Evolutionary conservation across 73 alveolate genomes (phyloP).

Genomic region (Paramecium caudatum): DNA sequence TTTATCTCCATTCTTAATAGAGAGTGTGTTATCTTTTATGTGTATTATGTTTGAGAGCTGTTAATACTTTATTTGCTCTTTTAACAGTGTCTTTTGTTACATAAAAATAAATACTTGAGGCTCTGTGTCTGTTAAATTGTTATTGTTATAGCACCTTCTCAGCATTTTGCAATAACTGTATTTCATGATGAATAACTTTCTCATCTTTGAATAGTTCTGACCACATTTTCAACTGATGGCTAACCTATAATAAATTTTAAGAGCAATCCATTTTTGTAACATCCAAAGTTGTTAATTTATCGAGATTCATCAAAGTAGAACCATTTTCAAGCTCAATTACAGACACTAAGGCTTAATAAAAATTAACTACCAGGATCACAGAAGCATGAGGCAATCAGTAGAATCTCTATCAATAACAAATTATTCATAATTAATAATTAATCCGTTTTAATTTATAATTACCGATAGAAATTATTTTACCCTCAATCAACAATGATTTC

Average conservation of each 20-base stretch:
- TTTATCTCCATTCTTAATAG: conserved; percentile 5
- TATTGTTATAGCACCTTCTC: neutral
- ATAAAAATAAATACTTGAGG: neutral
- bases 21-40: conserved; percentile 17
- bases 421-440: no score
- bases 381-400: no score
- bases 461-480: no score
- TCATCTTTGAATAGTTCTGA: neutral
- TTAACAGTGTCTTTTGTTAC: neutral
- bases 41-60: conserved; percentile 24
- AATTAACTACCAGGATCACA: no score
- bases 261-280: neutral
- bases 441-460: no score
- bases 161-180: neutral
- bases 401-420: no score
- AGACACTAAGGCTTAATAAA: no score
- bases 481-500: no score
- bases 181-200: conserved; percentile 35
- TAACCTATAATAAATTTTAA: neutral
- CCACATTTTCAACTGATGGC: conserved; percentile 29
- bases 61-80: neutral
- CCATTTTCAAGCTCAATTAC: conserved; percentile 13
- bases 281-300: conserved; percentile 1
- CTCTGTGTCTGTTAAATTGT: conserved; percentile 5
- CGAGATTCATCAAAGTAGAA: neutral